Conservation (phyloP, 306 rosid species). For the Casuarina glauca region DNA sequence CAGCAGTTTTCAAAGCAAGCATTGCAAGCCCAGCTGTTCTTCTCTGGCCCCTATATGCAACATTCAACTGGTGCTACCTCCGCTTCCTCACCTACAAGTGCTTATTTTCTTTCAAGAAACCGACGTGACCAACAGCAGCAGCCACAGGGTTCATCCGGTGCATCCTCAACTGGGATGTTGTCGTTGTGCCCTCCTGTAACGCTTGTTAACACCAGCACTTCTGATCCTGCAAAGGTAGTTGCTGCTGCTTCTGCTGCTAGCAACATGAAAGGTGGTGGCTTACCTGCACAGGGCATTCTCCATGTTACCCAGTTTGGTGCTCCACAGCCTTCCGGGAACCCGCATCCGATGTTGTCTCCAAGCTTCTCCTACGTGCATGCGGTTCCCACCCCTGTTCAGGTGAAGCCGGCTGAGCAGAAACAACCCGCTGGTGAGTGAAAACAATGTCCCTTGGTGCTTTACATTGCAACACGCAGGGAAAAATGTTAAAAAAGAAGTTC, state of each 20-base stretch:
- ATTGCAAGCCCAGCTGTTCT: slow-evolving; percentile 58
- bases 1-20: slow-evolving; percentile 53
- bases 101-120: slow-evolving; percentile 56
- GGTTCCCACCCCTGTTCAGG: slow-evolving; percentile 65
- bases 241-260: slow-evolving; percentile 42
- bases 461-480: slow-evolving; percentile 25
- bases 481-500: not conserved
- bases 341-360: slow-evolving; percentile 59
- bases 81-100: slow-evolving; percentile 46
- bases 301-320: slow-evolving; percentile 68
- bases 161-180: slow-evolving; percentile 59
- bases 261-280: slow-evolving; percentile 55
- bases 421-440: slow-evolving; percentile 95
- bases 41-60: slow-evolving; percentile 51
- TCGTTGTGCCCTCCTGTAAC: slow-evolving; percentile 46
- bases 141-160: slow-evolving; percentile 53
- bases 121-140: slow-evolving; percentile 69
- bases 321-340: slow-evolving; percentile 58
- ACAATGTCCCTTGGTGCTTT: slow-evolving; percentile 20
- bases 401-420: slow-evolving; percentile 90
- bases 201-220: slow-evolving; percentile 32
- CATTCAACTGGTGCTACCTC: slow-evolving; percentile 49
- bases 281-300: slow-evolving; percentile 58
- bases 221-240: slow-evolving; percentile 54
- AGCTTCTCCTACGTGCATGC: slow-evolving; percentile 68